Evolutionary conservation across 805 yeast species (phyloP), one percentile per base, ranked within the genome.

Genomic region (Pichia scutulata): DNA sequence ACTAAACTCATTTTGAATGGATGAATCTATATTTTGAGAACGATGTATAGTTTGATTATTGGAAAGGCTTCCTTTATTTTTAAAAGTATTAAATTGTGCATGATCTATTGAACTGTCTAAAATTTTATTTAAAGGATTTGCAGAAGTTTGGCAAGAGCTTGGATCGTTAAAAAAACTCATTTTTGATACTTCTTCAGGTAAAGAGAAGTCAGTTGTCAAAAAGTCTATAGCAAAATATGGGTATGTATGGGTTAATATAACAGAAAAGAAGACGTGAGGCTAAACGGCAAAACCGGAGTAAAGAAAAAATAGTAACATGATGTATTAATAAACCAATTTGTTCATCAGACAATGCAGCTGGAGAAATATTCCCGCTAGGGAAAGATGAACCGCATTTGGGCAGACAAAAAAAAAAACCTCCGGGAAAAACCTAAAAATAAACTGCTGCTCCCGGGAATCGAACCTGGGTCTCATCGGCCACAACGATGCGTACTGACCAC

Each of bases 401-500:
- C 36, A 30, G n/a, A 30, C 7, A 39, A 40, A 30, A 25, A 48
- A 23, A 22, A 43, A 37, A n/a, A 2, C 14, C 26, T 24, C 26
- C 6, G 4, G 13, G 4, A 30, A 30, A 13, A 30, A 13, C 14
- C n/a, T 26, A 26, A 26, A 26, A 26, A 26, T 26, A 26, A 26
- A 5, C 2, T 54, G 57, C 55, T 54, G 57, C 44, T 54, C 55
- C 57, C 55, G 50, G 55, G 57, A 54, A 54, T 54, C 55, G 55
- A 54, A 54, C 57, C 54, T 54, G 55, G 57, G 57, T 54, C 50
- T 41, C 55, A 46, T 52, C 57, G 55, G 57, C 57, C 57, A 54
- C 57, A 54, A 54, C 55, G 57, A 50, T 46, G 55, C 43, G 57
- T 54, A 54, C 57, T 54, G 47, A 51, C 57, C 57, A 54, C 57